Base-by-base conservation (phyloP, 2,329 filamentous ascomycete species). In the Claviceps capensis region DNA sequence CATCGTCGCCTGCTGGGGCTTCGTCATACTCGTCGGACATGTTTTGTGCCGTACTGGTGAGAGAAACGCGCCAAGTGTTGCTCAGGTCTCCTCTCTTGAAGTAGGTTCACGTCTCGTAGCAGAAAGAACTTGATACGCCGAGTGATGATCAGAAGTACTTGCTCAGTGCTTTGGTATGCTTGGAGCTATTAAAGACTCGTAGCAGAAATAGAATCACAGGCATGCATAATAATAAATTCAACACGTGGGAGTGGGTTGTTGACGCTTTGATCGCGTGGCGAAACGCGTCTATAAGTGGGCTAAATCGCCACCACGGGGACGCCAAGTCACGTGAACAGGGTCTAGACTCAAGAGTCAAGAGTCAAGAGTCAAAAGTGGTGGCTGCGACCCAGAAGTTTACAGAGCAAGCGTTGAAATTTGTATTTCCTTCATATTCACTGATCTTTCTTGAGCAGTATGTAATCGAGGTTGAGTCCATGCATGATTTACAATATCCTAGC, bases 1-100 rank as follows among this genome's bases (percentile, higher is more conserved):
- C 77, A 54, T 95, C 88, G 53, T 93, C 89, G 52, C 63, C 73
- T 58, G 62, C 67, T 60, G 82, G 79, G 53, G 78, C 77, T 55
- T 84, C 83, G 58, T 94, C 86, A 40, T 81, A 80, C 56, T 84
- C 67, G 41, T 72, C 67, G 14, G 70, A 69, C 74, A 77, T 76
- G 48, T 49, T 64, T 44, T n/a, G 6, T 43, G 16, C 19, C 16
- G 41, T 17, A 11, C 7, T 30, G 9, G n/a, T 11, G 8, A 1
- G 4, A 38, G 1, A 26, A 26, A 30, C 14, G 30, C 30, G 30
- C 30, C n/a, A 19, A 50, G 13, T n/a, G 1, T 36, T 37, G n/a
- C 14, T 16, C n/a, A 19, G 6, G n/a, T 34, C 7, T 22, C 2
- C 6, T 17, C 17, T 17, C 11, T 22, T 23, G 9, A 13, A 14